These are phyloP conservation scores for Nemania abortiva DNA, from an alignment of 2,329 filamentous ascomycete genomes.

Conservation along the genomic window DNA sequence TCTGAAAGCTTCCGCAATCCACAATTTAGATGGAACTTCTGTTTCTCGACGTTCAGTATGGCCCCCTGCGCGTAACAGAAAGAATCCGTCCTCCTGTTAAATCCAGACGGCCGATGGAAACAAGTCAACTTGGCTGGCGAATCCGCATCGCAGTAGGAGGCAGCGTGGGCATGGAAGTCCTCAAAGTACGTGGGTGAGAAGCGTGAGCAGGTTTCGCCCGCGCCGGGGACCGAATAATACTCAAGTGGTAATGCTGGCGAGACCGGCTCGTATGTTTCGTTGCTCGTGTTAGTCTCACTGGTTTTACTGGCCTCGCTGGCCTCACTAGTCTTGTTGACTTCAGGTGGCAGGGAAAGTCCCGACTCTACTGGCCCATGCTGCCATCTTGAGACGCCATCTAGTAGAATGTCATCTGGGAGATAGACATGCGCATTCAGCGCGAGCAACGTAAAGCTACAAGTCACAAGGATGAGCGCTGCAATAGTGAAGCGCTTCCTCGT, in stretches of 20 bases:
- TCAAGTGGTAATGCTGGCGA: constrained; percentile 5
- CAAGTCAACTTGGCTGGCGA: constrained; percentile 22
- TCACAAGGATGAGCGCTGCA: background rate
- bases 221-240: constrained; percentile 9
- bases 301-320: background rate
- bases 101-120: constrained; percentile 29
- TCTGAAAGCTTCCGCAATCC: constrained; percentile 25
- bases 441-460: background rate
- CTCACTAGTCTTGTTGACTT: background rate
- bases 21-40: constrained; percentile 28
- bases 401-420: background rate
- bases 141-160: constrained; percentile 25
- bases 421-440: background rate
- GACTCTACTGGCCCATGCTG: background rate
- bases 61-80: constrained; percentile 31
- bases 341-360: background rate
- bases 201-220: constrained; percentile 21
- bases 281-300: background rate
- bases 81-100: constrained; percentile 28
- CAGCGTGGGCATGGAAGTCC: constrained; percentile 23
- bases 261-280: background rate
- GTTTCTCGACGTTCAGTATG: constrained; percentile 5
- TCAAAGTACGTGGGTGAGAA: constrained; percentile 25
- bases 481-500: background rate
- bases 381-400: background rate